These are phyloP conservation scores for Niveomyces coronatus DNA, from an alignment of 2,329 filamentous ascomycete genomes.

Conservation along the genomic window DNA sequence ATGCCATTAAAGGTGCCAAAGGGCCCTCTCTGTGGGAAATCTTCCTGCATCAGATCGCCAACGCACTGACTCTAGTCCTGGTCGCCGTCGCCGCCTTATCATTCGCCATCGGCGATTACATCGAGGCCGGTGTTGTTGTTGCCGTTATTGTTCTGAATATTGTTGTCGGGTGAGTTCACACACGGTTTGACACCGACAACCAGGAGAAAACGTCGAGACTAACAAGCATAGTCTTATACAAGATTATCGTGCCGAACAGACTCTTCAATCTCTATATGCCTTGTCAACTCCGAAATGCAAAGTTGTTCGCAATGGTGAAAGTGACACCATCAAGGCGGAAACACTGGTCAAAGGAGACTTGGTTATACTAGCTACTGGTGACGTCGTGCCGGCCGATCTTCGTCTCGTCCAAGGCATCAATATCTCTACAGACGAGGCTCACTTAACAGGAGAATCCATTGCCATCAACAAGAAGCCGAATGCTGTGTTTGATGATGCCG, in stretches of 20 bases:
- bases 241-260: slow-evolving; percentile 52
- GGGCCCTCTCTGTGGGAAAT: slow-evolving; percentile 65
- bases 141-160: slow-evolving; percentile 60
- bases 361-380: slow-evolving; percentile 51
- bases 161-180: slow-evolving; percentile 44
- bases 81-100: slow-evolving; percentile 63
- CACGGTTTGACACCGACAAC: background rate
- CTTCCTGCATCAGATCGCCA: slow-evolving; percentile 66
- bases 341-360: slow-evolving; percentile 56
- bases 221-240: slow-evolving; percentile 38
- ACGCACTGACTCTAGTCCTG: slow-evolving; percentile 65
- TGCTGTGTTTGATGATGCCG: slow-evolving; percentile 38
- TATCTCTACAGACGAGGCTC: slow-evolving; percentile 64
- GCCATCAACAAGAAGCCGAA: slow-evolving; percentile 57
- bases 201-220: background rate
- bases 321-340: slow-evolving; percentile 43
- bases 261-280: slow-evolving; percentile 49
- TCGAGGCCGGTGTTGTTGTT: slow-evolving; percentile 53
- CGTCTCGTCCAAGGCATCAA: slow-evolving; percentile 59
- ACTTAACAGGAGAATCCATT: slow-evolving; percentile 63
- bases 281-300: slow-evolving; percentile 50
- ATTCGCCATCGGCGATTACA: slow-evolving; percentile 54
- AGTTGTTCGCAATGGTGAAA: slow-evolving; percentile 43
- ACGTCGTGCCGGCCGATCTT: slow-evolving; percentile 61
- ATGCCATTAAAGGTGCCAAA: slow-evolving; percentile 61